phyloP scores from a whole-genome alignment of 306 rosid species.

The Ceratonia siliqua region DNA sequence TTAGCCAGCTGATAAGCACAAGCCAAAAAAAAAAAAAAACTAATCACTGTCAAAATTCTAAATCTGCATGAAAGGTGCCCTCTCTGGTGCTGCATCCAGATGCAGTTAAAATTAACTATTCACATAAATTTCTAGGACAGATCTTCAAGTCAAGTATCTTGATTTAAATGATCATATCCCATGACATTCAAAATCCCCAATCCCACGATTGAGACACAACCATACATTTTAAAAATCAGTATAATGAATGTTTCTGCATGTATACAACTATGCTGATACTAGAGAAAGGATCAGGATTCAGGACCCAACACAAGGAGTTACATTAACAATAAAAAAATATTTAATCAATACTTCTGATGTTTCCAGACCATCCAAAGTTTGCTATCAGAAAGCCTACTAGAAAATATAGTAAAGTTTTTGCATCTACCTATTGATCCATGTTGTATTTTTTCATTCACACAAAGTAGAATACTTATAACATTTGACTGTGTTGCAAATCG shows the following conservation, averaged over 20 bases:
- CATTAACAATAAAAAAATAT: background rate
- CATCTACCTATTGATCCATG: slow-evolving; percentile 12
- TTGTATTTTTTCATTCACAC: slow-evolving; percentile 6
- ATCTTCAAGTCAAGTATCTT: background rate
- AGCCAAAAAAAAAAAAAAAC: background rate
- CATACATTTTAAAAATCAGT: slow-evolving; percentile 1
- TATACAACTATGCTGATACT: background rate
- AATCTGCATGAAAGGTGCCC: background rate
- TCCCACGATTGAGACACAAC: slow-evolving; percentile 10
- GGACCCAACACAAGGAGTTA: background rate
- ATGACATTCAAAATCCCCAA: slow-evolving; percentile 4
- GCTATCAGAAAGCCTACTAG: background rate
- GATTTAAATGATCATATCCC: background rate
- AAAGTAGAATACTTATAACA: background rate
- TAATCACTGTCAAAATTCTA: background rate
- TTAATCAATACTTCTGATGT: background rate
- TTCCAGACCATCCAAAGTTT: slow-evolving; percentile 7
- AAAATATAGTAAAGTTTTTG: background rate
- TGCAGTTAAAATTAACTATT: background rate
- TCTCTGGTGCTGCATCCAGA: background rate
- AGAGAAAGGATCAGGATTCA: background rate
- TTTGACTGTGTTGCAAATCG: background rate
- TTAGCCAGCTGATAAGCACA: background rate
- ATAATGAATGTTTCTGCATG: slow-evolving; percentile 6
- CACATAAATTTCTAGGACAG: slow-evolving; percentile 1